Evolutionary conservation across 1,139 yeast genomes (phyloP).

Genomic region (Yamadazyma taylorii): DNA sequence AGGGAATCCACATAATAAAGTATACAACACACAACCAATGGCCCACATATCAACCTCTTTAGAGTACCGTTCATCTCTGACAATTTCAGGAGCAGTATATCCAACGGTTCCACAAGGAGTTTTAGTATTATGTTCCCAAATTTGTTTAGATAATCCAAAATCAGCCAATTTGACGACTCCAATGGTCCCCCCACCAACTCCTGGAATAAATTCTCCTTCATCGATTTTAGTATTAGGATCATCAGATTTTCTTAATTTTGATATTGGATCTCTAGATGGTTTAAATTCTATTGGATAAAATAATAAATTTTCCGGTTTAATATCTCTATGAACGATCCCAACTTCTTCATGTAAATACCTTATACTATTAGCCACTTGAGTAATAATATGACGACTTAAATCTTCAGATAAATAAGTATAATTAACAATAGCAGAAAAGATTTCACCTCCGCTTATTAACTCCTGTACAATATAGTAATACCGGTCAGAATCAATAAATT

Average conservation of each 20-base stretch:
- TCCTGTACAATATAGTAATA: constrained; percentile 58
- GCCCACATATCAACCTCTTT: constrained; percentile 68
- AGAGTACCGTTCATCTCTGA: constrained; percentile 57
- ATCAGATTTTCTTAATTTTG: constrained; percentile 45
- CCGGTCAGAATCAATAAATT: constrained; percentile 47
- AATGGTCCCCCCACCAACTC: constrained; percentile 53
- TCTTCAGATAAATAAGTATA: constrained; percentile 58
- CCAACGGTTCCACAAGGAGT: constrained; percentile 69
- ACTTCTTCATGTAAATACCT: constrained; percentile 56
- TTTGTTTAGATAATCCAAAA: constrained; percentile 57
- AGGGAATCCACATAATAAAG: constrained; percentile 62
- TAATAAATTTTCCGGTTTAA: constrained; percentile 55
- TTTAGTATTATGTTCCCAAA: constrained; percentile 58
- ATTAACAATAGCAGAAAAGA: constrained; percentile 56
- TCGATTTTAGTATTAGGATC: constrained; percentile 49
- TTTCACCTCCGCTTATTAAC: constrained; percentile 55
- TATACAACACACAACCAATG: constrained; percentile 59
- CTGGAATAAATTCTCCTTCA: constrained; percentile 50
- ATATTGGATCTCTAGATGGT: constrained; percentile 37
- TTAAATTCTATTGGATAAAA: constrained; percentile 62
- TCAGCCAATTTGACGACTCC: constrained; percentile 57
- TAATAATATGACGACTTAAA: constrained; percentile 50
- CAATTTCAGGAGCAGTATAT: constrained; percentile 63
- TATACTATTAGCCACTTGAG: constrained; percentile 50
- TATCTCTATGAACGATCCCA: constrained; percentile 58